These are phyloP conservation scores for Sarcodon sp. DNA, from an alignment of 768 basidiomycete genomes.

Conservation along the genomic window DNA sequence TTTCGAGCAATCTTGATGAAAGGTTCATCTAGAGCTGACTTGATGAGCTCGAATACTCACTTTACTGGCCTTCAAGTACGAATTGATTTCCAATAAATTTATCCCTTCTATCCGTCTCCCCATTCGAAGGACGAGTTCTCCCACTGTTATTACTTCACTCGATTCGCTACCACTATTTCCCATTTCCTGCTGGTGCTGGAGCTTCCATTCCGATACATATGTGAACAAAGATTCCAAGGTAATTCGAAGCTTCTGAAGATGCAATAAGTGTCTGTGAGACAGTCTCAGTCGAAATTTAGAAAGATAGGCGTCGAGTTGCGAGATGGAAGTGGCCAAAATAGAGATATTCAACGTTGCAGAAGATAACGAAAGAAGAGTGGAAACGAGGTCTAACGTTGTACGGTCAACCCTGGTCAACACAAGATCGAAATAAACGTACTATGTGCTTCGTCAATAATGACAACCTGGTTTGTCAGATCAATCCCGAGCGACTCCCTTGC, in stretches of 20 bases:
- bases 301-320: conserved; percentile 71
- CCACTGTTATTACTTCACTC: conserved; percentile 56
- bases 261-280: conserved; percentile 56
- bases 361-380: conserved; percentile 80
- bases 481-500: conserved; percentile 85
- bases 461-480: conserved; percentile 69
- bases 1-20: conserved; percentile 52
- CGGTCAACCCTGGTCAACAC: background rate
- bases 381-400: conserved; percentile 56
- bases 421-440: conserved; percentile 39
- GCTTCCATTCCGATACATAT: conserved; percentile 44
- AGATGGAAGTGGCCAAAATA: conserved; percentile 46
- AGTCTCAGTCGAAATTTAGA: conserved; percentile 69
- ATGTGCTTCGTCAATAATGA: conserved; percentile 95
- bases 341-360: conserved; percentile 48
- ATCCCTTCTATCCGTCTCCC: conserved; percentile 62
- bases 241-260: conserved; percentile 65
- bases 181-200: conserved; percentile 12
- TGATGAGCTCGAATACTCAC: conserved; percentile 17
- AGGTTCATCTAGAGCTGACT: background rate
- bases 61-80: conserved; percentile 77
- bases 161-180: conserved; percentile 12
- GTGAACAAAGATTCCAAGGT: conserved; percentile 61
- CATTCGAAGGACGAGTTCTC: conserved; percentile 48
- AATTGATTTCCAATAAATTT: conserved; percentile 74